Evolutionary conservation across 73 alveolate species (phyloP).

Genomic region (Urostyla sp.): DNA sequence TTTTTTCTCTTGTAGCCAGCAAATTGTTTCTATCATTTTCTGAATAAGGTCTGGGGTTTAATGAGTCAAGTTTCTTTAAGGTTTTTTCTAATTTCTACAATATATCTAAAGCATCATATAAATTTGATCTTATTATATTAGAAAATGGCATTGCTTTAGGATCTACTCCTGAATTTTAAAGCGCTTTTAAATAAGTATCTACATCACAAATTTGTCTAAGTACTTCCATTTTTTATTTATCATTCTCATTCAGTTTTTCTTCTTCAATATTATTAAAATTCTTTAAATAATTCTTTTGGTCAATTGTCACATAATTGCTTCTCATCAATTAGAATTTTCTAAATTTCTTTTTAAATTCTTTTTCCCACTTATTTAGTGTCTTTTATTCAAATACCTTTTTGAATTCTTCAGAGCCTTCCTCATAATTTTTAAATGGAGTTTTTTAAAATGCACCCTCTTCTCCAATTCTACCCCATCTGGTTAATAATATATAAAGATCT

Average conservation of each 20-base stretch:
- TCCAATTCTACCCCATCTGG: conserved; percentile 98
- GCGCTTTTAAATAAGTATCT: conserved; percentile 73
- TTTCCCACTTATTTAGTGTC: conserved; percentile 92
- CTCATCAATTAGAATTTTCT: conserved; percentile 56
- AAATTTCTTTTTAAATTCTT: conserved; percentile 53
- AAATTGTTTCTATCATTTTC: conserved; percentile 65
- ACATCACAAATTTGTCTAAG: conserved; percentile 82
- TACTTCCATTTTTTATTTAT: conserved; percentile 61
- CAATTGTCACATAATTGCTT: conserved; percentile 30
- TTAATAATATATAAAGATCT: conserved; percentile 88
- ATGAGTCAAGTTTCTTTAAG: conserved; percentile 66
- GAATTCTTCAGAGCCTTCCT: conserved; percentile 91
- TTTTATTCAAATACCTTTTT: conserved; percentile 85
- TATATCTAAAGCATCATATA: conserved; percentile 80
- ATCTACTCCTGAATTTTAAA: conserved; percentile 79
- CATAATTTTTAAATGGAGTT: conserved; percentile 88
- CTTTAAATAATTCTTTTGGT: conserved; percentile 51
- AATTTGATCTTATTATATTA: conserved; percentile 69
- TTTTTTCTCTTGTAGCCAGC: conserved; percentile 77
- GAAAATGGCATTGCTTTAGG: conserved; percentile 80
- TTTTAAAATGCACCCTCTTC: conserved; percentile 93
- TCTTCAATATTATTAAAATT: conserved; percentile 49
- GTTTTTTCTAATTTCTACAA: conserved; percentile 72
- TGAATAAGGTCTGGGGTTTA: conserved; percentile 54
- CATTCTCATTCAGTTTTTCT: no score